Base-by-base conservation (phyloP, 192 early-diverging fungal genomes). In the Diversispora epigaea region DNA sequence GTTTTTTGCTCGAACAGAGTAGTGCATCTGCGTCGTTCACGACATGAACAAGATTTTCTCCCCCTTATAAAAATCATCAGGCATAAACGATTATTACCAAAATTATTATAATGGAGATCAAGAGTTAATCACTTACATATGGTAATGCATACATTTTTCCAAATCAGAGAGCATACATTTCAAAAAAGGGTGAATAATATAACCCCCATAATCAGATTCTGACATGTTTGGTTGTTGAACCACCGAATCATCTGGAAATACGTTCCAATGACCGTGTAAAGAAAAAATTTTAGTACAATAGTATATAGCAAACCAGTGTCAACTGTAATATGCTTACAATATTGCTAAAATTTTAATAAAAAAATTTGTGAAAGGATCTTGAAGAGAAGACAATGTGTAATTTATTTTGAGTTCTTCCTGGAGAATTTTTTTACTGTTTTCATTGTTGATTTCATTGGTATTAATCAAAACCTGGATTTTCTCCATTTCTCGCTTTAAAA, bases 1-100 rank as follows among this genome's bases (percentile, higher is more conserved):
- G 70, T 40, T 60, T 72, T 72, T n/a, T 72, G 70, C 9, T 61
- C 70, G 60, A 49, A 72, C 4, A 39, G 60, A 4, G 41, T 72
- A 41, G 45, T 32, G 19, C 44, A 43, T 3, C 45, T 61, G 15
- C 70, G 41, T 11, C 56, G n/a, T 21, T 60, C 47, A 1, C 70
- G 41, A 5, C 70, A 72, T 49, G 70, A 57, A 72, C 3, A 72
- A 45, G 0, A 46, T 15, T 47, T 4, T 50, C 19, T 72, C 55
- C 60, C 70, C 70, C 39, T 56, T 72, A 2, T 7, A 43, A 71
- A 57, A 46, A 19, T 12, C 4, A 50, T 50, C 49, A 46, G 17
- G 17, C 9, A 3, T 46, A 41, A 71, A 8, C 41, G 43, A 46
- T 15, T 44, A 44, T 58, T 40, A 57, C 8, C 5, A 58, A 19